Base-by-base conservation (phyloP, 2,329 filamentous ascomycete species). In the Thermothelomyces thermophilus region DNA sequence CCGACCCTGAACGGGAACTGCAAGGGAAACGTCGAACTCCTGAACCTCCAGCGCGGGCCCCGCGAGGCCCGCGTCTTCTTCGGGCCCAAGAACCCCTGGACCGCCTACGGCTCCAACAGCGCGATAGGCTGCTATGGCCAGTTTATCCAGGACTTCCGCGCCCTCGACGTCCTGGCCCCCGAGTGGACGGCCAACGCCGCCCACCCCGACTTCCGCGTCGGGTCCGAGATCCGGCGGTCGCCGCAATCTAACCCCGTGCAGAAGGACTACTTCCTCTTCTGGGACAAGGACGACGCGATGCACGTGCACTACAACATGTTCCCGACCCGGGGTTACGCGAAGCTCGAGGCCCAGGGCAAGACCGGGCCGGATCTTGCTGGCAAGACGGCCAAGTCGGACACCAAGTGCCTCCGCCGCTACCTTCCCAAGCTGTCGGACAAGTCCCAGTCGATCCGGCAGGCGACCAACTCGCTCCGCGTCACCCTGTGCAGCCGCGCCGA, bases 201-300 rank as follows among this genome's bases (percentile, higher is more conserved):
- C 1, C 50, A 58, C 3, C 60, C 66, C 41, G 51, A 61, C 8
- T 80, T 79, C 59, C 59, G 59, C 11, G 41, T 58, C 0, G 70
- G 69, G 0, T 77, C 70, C 1, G 79, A 82, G 54, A 60, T 83
- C 2, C 72, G 74, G 33, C 67, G 77, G 0, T 78, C 76, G 0
- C 51, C 57, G 1, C 71, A 74, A 0, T 74, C 66, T 57, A 58
- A 60, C 2, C 31, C 57, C 0, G 57, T 82, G 22, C 79, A 83
- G 64, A 82, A 82, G 71, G 83, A 83, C 58, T 83, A 72, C 68
- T 83, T 82, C 55, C 52, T 77, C 2, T 83, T 82, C 64, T 83
- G 79, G 79, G 77, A 80, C 53, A 50, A 53, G 0, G 50, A 65
- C 0, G 71, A 69, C 5, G 60, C 68, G 17, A 63, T 71, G 43